Percentiles rank a stretch among this genome's conserved stretches.
phyloP scores from a whole-genome alignment of 805 yeast genomes.

The Starmerella gropengiesseri region DNA sequence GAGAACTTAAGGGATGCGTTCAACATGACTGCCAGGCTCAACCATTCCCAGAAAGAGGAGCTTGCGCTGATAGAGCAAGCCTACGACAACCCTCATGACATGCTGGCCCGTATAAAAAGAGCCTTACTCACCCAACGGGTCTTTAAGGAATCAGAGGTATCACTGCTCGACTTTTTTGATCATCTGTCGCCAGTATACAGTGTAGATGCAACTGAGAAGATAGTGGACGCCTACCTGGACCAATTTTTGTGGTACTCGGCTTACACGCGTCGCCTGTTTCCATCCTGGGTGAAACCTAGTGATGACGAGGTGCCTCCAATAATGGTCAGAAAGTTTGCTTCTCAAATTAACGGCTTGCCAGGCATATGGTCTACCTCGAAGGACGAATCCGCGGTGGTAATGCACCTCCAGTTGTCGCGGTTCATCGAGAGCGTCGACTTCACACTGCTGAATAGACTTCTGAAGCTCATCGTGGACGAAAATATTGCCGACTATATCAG shows the following conservation, averaged over 20 bases:
- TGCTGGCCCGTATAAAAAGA: slow-evolving; percentile 71
- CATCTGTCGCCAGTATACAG: slow-evolving; percentile 76
- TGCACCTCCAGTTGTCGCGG: slow-evolving; percentile 63
- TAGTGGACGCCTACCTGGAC: slow-evolving; percentile 90
- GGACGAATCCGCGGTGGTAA: slow-evolving; percentile 72
- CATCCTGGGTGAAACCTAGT: slow-evolving; percentile 92
- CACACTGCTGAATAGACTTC: slow-evolving; percentile 68
- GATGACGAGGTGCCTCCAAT: slow-evolving; percentile 90
- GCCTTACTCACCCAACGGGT: slow-evolving; percentile 77
- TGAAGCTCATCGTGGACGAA: slow-evolving; percentile 74
- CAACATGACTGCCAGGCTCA: slow-evolving; percentile 62
- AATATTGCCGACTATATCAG: slow-evolving; percentile 88
- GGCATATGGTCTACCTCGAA: slow-evolving; percentile 67
- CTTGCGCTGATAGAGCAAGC: slow-evolving; percentile 90
- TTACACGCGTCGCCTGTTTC: slow-evolving; percentile 74
- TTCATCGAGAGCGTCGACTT: slow-evolving; percentile 80
- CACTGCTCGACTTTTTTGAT: slow-evolving; percentile 85
- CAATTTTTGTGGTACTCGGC: slow-evolving; percentile 96
- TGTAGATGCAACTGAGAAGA: slow-evolving; percentile 85
- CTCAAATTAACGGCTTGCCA: slow-evolving; percentile 69
- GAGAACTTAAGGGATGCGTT: slow-evolving; percentile 74
- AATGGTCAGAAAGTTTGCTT: slow-evolving; percentile 86
- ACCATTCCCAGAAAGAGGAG: slow-evolving; percentile 83
- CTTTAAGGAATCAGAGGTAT: slow-evolving; percentile 76
- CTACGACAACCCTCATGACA: slow-evolving; percentile 92